Conservation (phyloP, 306 rosid species). For the Cucurbita pepo region DNA sequence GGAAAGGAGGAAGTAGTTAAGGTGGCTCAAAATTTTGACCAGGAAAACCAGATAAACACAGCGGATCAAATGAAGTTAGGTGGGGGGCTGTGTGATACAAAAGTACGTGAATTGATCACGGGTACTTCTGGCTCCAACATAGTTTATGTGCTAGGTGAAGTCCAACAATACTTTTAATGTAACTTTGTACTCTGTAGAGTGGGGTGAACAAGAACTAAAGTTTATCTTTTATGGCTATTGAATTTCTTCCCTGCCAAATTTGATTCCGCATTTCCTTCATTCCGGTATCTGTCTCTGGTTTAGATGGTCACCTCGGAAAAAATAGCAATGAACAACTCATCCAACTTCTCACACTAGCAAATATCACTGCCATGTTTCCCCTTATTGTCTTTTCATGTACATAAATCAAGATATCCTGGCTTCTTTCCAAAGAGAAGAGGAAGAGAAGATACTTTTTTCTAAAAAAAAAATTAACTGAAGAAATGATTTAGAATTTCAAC, state of each 20-base stretch:
- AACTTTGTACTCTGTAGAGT: no score
- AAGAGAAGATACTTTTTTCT: background rate
- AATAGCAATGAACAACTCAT: background rate
- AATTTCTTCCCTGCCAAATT: background rate
- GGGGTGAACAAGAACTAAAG: no score
- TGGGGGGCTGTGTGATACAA: background rate
- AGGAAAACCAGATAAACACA: background rate
- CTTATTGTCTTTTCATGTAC: background rate
- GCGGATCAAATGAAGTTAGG: background rate
- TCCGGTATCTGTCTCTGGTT: background rate
- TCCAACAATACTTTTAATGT: no score
- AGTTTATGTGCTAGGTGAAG: background rate
- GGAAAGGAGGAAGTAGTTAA: conserved; percentile 30
- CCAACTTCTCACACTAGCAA: background rate
- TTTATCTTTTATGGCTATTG: no score
- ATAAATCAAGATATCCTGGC: background rate
- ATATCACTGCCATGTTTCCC: background rate
- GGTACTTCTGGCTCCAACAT: background rate
- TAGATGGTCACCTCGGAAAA: background rate
- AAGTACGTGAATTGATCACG: background rate
- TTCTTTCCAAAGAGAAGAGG: background rate
- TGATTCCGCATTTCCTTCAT: background rate
- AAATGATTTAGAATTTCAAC: background rate
- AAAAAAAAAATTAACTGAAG: background rate
- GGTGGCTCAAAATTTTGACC: background rate